phyloP scores from a whole-genome alignment of 805 yeast species.

The Candida awuae region DNA sequence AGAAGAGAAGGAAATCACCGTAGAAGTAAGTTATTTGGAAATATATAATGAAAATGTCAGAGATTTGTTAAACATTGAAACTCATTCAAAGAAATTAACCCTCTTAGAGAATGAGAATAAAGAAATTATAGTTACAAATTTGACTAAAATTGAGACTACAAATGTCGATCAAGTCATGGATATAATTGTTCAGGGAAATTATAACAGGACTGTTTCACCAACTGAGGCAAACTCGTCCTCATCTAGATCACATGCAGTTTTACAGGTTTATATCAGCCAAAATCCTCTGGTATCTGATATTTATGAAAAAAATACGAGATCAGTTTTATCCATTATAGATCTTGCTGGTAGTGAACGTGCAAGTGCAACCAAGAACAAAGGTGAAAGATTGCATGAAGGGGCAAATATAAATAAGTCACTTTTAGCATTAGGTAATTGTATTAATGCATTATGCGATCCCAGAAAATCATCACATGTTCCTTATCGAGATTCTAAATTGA shows the following conservation, averaged over 20 bases:
- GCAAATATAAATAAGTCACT: slow-evolving; percentile 88
- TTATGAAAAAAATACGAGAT: slow-evolving; percentile 60
- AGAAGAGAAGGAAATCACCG: slow-evolving; percentile 44
- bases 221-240: slow-evolving; percentile 89
- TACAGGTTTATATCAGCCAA: slow-evolving; percentile 67
- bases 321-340: slow-evolving; percentile 82
- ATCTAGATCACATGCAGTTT: slow-evolving; percentile 88
- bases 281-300: slow-evolving; percentile 53
- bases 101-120: slow-evolving; percentile 66
- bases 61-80: slow-evolving; percentile 59
- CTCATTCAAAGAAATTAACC: slow-evolving; percentile 33
- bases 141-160: slow-evolving; percentile 53
- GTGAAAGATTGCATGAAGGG: slow-evolving; percentile 77
- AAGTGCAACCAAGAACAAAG: slow-evolving; percentile 77
- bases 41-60: slow-evolving; percentile 86
- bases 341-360: slow-evolving; percentile 96
- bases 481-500: slow-evolving; percentile 82
- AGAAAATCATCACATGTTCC: slow-evolving; percentile 70
- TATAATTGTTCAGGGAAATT: slow-evolving; percentile 61
- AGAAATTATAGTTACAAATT: slow-evolving; percentile 61
- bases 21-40: slow-evolving; percentile 69
- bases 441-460: slow-evolving; percentile 79
- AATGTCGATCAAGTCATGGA: slow-evolving; percentile 73
- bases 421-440: slow-evolving; percentile 87
- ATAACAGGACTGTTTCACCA: slow-evolving; percentile 72